phyloP scores from a whole-genome alignment of 345 rosid species.

The Theobroma cacao region DNA sequence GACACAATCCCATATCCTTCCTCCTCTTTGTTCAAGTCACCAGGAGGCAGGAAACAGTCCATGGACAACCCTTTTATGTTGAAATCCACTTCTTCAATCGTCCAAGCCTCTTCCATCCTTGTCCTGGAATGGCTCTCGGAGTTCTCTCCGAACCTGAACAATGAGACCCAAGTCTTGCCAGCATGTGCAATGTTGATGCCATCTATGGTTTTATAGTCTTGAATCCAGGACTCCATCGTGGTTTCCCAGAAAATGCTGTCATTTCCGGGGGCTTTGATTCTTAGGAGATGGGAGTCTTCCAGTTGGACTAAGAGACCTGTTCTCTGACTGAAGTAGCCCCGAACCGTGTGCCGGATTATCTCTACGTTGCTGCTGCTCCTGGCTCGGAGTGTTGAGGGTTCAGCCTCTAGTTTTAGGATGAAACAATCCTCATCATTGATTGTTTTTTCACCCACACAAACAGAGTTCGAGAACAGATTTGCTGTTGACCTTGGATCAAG shows the following conservation, averaged over 20 bases:
- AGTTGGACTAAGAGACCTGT: slow-evolving; percentile 76
- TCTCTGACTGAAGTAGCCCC: slow-evolving; percentile 94
- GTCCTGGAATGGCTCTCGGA: slow-evolving; percentile 71
- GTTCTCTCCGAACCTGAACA: slow-evolving; percentile 64
- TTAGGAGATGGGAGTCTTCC: slow-evolving; percentile 77
- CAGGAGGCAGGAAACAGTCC: slow-evolving; percentile 92
- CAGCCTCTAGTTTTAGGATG: slow-evolving; percentile 53
- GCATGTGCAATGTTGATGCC: slow-evolving; percentile 80
- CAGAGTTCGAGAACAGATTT: slow-evolving; percentile 56
- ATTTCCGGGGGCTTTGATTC: slow-evolving; percentile 51
- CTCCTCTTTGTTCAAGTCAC: slow-evolving; percentile 74
- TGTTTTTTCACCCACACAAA: slow-evolving; percentile 55
- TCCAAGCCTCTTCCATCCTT: slow-evolving; percentile 88
- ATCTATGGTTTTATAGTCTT: slow-evolving; percentile 72
- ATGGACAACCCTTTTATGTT: slow-evolving; percentile 81
- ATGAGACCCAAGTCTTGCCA: slow-evolving; percentile 65
- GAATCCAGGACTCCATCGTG: slow-evolving; percentile 72
- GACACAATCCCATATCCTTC: slow-evolving; percentile 28
- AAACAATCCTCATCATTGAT: slow-evolving; percentile 58
- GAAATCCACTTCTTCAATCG: slow-evolving; percentile 87
- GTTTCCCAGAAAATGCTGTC: slow-evolving; percentile 87
- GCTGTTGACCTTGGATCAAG: slow-evolving; percentile 87
- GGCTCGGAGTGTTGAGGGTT: slow-evolving; percentile 38
- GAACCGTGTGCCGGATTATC: slow-evolving; percentile 61
- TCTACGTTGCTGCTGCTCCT: slow-evolving; percentile 57